phyloP scores from a whole-genome alignment of 2,329 filamentous ascomycete species.

The Alternaria tenuissima region DNA sequence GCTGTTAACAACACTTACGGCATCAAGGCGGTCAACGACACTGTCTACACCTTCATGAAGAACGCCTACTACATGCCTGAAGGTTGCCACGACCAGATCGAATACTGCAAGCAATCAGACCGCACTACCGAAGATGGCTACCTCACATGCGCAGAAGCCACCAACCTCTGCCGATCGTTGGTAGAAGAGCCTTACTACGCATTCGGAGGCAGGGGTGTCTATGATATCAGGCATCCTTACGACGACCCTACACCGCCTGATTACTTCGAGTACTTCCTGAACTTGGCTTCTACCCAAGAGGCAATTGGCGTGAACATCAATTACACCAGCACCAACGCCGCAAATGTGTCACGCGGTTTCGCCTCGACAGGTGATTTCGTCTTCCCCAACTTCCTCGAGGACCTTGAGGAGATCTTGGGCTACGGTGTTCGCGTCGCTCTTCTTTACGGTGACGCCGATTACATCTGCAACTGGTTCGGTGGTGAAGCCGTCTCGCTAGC shows the following conservation, averaged over 20 bases:
- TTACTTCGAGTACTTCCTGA: conserved; percentile 62
- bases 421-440: conserved; percentile 64
- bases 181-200: conserved; percentile 56
- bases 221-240: conserved; percentile 62
- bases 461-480: conserved; percentile 71
- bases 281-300: conserved; percentile 60
- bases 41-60: conserved; percentile 56
- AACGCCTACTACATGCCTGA: conserved; percentile 56
- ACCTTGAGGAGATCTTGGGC: conserved; percentile 61
- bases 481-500: conserved; percentile 73
- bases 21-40: conserved; percentile 58
- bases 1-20: conserved; percentile 65
- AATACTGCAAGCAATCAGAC: conserved; percentile 52
- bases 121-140: conserved; percentile 36
- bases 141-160: conserved; percentile 48
- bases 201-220: conserved; percentile 58
- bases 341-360: conserved; percentile 57
- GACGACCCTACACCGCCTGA: conserved; percentile 63
- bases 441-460: conserved; percentile 68
- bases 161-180: conserved; percentile 53
- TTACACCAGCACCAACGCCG: conserved; percentile 56
- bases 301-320: conserved; percentile 63
- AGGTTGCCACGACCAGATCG: conserved; percentile 62
- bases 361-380: conserved; percentile 56
- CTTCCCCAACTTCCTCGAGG: conserved; percentile 55